Conservation (phyloP, 2,329 filamentous ascomycete genomes). For the Claviceps arundinis region DNA sequence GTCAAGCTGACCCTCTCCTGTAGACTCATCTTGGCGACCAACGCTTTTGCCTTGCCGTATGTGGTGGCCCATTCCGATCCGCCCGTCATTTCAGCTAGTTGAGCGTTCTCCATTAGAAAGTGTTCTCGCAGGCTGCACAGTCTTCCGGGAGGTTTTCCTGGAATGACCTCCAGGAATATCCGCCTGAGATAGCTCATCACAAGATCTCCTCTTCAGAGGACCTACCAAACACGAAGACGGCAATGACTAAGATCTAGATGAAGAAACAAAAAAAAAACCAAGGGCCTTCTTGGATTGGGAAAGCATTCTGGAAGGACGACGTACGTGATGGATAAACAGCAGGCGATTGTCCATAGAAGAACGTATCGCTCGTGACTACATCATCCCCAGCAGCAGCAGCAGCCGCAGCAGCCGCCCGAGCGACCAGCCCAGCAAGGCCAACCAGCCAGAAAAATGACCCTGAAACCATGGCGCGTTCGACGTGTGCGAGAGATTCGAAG, state of each 20-base stretch:
- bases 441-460: neutral
- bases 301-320: conserved; percentile 7
- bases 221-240: too few relatives aligned
- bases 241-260: too few relatives aligned
- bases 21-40: conserved; percentile 61
- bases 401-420: conserved; percentile 3
- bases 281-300: too few relatives aligned
- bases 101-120: too few relatives aligned
- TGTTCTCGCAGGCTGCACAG: too few relatives aligned
- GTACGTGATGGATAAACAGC: conserved; percentile 38
- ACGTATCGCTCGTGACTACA: conserved; percentile 25
- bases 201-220: neutral
- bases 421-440: conserved; percentile 3
- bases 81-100: conserved; percentile 39
- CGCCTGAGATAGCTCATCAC: neutral
- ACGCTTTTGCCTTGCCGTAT: conserved; percentile 50
- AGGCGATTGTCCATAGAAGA: conserved; percentile 37
- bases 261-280: too few relatives aligned
- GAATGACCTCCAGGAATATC: too few relatives aligned
- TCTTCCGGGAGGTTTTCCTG: too few relatives aligned
- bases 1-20: conserved; percentile 70
- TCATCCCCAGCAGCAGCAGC: conserved; percentile 6
- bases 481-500: neutral
- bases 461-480: neutral
- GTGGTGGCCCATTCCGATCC: conserved; percentile 49